Conservation (phyloP, 2,329 filamentous ascomycete genomes). For the Trematosphaeria pertusa region DNA sequence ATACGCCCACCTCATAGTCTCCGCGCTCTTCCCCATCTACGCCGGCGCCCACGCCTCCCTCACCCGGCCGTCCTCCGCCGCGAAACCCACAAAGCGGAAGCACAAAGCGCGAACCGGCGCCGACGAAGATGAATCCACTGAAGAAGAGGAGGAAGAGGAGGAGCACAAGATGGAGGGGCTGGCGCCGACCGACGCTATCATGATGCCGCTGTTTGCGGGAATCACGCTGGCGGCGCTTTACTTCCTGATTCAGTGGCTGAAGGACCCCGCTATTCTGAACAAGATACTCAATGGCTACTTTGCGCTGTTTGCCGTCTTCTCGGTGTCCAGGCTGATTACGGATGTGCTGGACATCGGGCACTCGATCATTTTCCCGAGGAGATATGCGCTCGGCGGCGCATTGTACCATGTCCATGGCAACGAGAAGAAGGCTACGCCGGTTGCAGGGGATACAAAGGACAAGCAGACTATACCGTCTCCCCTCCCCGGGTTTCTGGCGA, state of each 20-base stretch:
- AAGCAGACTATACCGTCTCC: conserved; percentile 50
- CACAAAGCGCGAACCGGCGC: conserved; percentile 41
- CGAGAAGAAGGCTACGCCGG: conserved; percentile 44
- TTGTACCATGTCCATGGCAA: conserved; percentile 57
- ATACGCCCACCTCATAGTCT: conserved; percentile 67
- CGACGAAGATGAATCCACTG: conserved; percentile 55
- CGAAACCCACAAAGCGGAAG: conserved; percentile 63
- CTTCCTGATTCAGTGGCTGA: conserved; percentile 85
- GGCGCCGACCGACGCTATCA: conserved; percentile 78
- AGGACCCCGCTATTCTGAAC: conserved; percentile 82
- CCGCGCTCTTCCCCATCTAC: conserved; percentile 83
- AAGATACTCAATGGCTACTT: conserved; percentile 85
- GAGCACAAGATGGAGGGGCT: conserved; percentile 71
- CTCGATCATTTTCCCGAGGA: conserved; percentile 75
- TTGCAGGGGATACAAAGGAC: conserved; percentile 30
- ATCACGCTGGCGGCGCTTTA: conserved; percentile 77
- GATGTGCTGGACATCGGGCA: conserved; percentile 71
- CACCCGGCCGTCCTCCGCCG: conserved; percentile 81
- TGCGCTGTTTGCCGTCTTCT: conserved; percentile 78
- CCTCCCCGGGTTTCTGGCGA: conserved; percentile 59
- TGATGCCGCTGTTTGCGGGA: conserved; percentile 83
- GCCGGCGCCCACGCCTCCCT: conserved; percentile 85
- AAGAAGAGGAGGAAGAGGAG: conserved; percentile 60
- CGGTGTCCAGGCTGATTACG: conserved; percentile 74
- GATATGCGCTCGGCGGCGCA: conserved; percentile 64